These are phyloP conservation scores for Volvox africanus DNA, from an alignment of 139 green algal species.

Conservation along the genomic window DNA sequence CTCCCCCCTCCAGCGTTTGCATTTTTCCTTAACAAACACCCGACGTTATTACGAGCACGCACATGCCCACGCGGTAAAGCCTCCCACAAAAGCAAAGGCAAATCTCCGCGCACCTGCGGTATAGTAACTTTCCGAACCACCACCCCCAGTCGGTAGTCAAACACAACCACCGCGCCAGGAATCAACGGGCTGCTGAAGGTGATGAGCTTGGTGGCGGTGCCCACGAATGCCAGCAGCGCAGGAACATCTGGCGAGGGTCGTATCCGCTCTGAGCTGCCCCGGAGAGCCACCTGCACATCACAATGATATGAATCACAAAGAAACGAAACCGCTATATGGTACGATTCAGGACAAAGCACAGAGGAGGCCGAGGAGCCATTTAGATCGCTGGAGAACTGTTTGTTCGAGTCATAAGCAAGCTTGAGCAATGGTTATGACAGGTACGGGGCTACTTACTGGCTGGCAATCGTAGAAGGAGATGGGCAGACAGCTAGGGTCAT, in stretches of 20 bases:
- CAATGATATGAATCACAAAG: too few relatives aligned
- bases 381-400: too few relatives aligned
- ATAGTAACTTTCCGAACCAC: constrained; percentile 44
- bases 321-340: not conserved
- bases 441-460: not conserved
- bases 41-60: too few relatives aligned
- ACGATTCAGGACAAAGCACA: not conserved
- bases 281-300: too few relatives aligned
- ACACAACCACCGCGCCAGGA: constrained; percentile 55
- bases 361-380: not conserved
- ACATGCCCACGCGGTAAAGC: too few relatives aligned
- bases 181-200: constrained; percentile 55
- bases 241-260: constrained; percentile 54
- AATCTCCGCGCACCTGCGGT: constrained; percentile 23
- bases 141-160: constrained; percentile 54
- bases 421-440: not conserved
- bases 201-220: constrained; percentile 45
- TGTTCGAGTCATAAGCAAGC: too few relatives aligned
- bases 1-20: too few relatives aligned
- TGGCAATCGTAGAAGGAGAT: constrained; percentile 46
- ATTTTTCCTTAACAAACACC: too few relatives aligned
- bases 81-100: too few relatives aligned
- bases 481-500: constrained; percentile 49
- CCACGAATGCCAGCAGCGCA: constrained; percentile 50
- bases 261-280: not conserved